A percentile compares a stretch with the other conserved stretches of the same genome.
Conservation (phyloP, 1,139 yeast genomes). For the Diutina mesorugosa region DNA sequence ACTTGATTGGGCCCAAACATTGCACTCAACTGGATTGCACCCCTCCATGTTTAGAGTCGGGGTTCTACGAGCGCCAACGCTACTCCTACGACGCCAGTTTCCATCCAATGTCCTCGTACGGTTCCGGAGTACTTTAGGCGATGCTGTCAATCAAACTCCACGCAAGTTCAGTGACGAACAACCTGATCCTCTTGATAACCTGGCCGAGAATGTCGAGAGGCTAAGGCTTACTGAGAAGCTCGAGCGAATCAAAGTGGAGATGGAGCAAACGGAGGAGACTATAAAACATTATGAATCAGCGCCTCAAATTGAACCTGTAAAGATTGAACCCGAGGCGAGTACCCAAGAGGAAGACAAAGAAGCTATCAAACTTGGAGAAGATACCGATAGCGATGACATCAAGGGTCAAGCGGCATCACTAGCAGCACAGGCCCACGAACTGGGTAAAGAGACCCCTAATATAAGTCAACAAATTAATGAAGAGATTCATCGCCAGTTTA, state of each 20-base stretch:
- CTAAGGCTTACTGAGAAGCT: background rate
- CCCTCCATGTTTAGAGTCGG: background rate
- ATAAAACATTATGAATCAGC: background rate
- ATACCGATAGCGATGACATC: background rate
- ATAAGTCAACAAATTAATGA: constrained; percentile 7
- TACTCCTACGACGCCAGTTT: background rate
- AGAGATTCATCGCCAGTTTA: constrained; percentile 12
- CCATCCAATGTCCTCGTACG: background rate
- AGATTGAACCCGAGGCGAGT: background rate
- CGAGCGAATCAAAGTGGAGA: background rate
- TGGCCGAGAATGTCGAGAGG: background rate
- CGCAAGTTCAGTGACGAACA: background rate
- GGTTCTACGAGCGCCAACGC: background rate
- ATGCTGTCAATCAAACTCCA: background rate
- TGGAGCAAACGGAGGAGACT: background rate
- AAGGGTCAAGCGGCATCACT: background rate
- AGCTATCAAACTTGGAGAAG: background rate
- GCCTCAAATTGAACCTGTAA: background rate
- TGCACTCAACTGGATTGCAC: background rate
- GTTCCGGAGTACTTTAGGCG: background rate
- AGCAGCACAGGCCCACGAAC: background rate
- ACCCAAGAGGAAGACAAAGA: background rate
- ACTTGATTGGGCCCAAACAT: background rate
- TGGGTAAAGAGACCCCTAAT: background rate
- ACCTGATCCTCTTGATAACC: background rate